Evolutionary conservation across 495 filamentous ascomycete genomes (phyloP), one percentile per base, ranked within the genome.

Genomic region (Achaetomiella virescens): DNA sequence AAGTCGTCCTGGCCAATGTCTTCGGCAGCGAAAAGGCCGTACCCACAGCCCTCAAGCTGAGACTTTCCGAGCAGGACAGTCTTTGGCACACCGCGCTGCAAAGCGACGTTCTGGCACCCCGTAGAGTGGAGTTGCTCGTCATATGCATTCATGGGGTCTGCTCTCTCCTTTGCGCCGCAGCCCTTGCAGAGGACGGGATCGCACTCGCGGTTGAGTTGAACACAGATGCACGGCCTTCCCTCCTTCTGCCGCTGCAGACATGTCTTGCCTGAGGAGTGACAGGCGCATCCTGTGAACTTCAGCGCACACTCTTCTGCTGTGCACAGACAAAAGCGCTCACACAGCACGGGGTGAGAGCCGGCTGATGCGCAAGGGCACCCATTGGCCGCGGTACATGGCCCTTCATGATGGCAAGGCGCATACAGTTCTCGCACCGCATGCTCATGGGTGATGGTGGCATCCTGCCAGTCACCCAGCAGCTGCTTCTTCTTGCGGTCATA

Each of bases 291-390:
- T 4, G 76, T 81, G 65, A 84, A 89, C 51, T 82, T 82, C 24
- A 84, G 70, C 15, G 72, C 72, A 58, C 86, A 90, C 27, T 74
- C 70, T 3, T 77, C 70, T 2, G 76, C 66, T 6, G 74, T 77
- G 63, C 87, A 90, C 4, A 68, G 70, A 58, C 87, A 89, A 48
- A 78, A 79, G 49, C 81, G 82, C 61, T 90, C 87, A 60, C 87
- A 90, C 18, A 82, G 74, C 38, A 87, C 66, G 21, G 57, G 53
- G 47, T 52, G 61, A 10, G 58, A 54, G 1, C 74, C 72, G 12
- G 70, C 69, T 20, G 70, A 61, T 31, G 75, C 75, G 60, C 84
- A 88, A 5, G 72, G 68, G 59, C 84, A 87, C 11, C 67, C 60
- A 29, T 78, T 77, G 2, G 63, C 60, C 8, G 63, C 72, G 6